Evolutionary conservation across 1,284 basidiomycete genomes (phyloP).

Genomic region (Trichosporon sp.): DNA sequence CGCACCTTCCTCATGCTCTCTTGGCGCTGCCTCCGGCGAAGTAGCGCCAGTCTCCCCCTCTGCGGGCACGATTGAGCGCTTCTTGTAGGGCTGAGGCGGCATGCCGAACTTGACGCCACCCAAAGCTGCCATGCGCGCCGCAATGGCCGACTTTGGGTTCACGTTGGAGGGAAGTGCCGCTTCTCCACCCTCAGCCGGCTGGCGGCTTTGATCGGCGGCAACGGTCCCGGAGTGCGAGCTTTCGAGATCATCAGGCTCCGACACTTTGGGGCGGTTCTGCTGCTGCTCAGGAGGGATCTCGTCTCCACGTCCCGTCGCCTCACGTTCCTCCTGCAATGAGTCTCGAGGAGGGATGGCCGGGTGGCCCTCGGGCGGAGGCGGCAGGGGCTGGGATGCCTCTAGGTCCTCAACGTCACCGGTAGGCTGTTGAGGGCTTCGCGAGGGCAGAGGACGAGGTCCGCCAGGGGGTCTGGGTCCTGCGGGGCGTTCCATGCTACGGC

Average conservation of each 20-base stretch:
- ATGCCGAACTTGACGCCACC: slow-evolving; percentile 73
- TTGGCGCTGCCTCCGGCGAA: not conserved
- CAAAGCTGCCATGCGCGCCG: slow-evolving; percentile 80
- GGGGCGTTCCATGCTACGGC: slow-evolving; percentile 8
- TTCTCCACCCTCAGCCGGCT: not conserved
- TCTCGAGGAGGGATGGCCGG: not conserved
- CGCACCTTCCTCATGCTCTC: slow-evolving; percentile 4
- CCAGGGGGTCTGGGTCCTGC: not conserved
- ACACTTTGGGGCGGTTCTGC: not conserved
- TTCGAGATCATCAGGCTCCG: not conserved
- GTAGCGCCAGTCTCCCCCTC: not conserved
- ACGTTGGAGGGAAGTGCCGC: not conserved
- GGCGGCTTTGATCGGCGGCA: not conserved
- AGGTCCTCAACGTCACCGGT: slow-evolving; percentile 12
- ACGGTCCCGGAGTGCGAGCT: not conserved
- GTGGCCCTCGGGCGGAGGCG: slow-evolving; percentile 11
- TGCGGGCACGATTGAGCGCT: slow-evolving; percentile 2
- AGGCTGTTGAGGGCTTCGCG: slow-evolving; percentile 23
- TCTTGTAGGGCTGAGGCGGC: slow-evolving; percentile 45
- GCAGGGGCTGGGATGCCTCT: slow-evolving; percentile 4
- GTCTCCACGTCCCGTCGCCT: not conserved
- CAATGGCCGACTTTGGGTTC: slow-evolving; percentile 57
- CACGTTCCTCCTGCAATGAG: not conserved
- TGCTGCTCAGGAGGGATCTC: not conserved
- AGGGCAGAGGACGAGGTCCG: slow-evolving; percentile 25